Conservation (phyloP, 805 yeast genomes). For the Ogataea neopini region DNA sequence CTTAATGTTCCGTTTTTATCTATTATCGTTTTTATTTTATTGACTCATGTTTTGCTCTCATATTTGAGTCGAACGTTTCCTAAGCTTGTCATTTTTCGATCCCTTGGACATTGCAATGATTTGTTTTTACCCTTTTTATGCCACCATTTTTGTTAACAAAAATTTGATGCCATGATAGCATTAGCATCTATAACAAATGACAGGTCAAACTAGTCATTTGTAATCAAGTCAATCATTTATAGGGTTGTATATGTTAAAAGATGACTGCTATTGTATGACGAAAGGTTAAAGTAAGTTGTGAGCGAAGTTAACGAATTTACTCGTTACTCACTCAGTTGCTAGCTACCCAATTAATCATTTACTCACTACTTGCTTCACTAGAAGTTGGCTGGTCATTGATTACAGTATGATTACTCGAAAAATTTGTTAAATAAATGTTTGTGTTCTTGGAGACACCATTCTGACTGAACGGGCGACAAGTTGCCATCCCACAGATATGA, state of each 20-base stretch:
- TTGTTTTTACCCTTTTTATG: background rate
- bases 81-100: constrained; percentile 1
- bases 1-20: background rate
- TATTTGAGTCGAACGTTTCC: background rate
- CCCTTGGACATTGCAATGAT: constrained; percentile 7
- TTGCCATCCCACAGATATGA: constrained; percentile 23
- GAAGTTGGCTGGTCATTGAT: too few relatives aligned
- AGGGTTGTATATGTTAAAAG: too few relatives aligned
- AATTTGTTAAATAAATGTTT: constrained; percentile 18
- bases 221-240: too few relatives aligned
- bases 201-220: too few relatives aligned
- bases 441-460: constrained; percentile 40
- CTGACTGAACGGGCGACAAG: constrained; percentile 18
- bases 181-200: background rate
- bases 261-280: background rate
- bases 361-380: too few relatives aligned
- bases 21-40: background rate
- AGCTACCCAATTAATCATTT: too few relatives aligned
- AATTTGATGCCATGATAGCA: background rate
- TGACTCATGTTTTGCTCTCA: background rate
- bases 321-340: too few relatives aligned
- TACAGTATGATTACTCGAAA: too few relatives aligned
- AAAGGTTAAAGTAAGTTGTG: too few relatives aligned
- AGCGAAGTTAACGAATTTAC: too few relatives aligned
- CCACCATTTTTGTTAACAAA: background rate